phyloP scores from a whole-genome alignment of 257 asterid genomes.

The Nicotiana sylvestris region DNA sequence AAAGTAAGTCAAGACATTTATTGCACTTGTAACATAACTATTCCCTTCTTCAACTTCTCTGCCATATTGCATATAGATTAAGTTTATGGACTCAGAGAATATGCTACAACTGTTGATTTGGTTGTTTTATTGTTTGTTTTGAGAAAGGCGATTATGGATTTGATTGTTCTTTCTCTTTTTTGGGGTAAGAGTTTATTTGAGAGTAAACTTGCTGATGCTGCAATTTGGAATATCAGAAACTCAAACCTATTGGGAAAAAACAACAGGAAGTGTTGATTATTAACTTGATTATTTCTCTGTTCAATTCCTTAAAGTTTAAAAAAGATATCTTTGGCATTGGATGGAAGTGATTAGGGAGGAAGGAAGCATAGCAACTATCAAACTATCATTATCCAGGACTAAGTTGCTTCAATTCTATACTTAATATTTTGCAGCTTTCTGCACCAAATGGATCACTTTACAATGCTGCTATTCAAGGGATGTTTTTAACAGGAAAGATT shows the following conservation, averaged over 20 bases:
- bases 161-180: not conserved
- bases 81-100: not conserved
- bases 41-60: not conserved
- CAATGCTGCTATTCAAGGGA: constrained; percentile 90
- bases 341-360: not conserved
- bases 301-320: not conserved
- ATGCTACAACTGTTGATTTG: not conserved
- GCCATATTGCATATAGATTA: not conserved
- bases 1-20: constrained; percentile 37
- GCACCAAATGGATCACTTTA: constrained; percentile 70
- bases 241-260: not conserved
- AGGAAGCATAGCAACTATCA: not conserved
- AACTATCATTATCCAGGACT: not conserved
- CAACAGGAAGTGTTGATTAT: not conserved
- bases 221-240: not conserved
- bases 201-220: not conserved
- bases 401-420: not conserved
- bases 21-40: not conserved
- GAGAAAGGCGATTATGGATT: not conserved
- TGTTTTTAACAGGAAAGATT: constrained; percentile 57
- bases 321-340: not conserved
- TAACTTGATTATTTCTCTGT: not conserved
- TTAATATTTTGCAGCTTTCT: constrained; percentile 34
- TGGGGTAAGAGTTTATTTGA: not conserved
- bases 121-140: too few relatives aligned